phyloP scores from a whole-genome alignment of 1,139 yeast species.

The Pichia sorboxylosa region DNA sequence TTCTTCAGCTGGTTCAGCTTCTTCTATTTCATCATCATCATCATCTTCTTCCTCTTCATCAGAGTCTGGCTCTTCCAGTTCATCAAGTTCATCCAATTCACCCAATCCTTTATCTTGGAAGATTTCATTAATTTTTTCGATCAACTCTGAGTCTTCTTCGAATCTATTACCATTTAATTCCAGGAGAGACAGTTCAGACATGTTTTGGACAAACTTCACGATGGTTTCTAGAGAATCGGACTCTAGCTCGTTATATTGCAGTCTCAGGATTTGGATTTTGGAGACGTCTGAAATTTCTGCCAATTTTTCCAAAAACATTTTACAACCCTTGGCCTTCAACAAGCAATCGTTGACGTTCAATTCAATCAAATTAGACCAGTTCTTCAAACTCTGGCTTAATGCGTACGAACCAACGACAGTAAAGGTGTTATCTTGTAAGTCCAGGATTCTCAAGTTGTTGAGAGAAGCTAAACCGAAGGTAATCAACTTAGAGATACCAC shows the following conservation, averaged over 20 bases:
- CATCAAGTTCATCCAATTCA: slow-evolving; percentile 84
- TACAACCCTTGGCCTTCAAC: slow-evolving; percentile 66
- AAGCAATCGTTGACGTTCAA: slow-evolving; percentile 84
- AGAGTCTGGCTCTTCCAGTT: slow-evolving; percentile 79
- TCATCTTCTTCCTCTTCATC: slow-evolving; percentile 75
- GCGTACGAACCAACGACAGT: slow-evolving; percentile 75
- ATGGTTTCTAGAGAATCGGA: slow-evolving; percentile 49
- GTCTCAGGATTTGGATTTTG: slow-evolving; percentile 46
- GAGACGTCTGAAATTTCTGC: slow-evolving; percentile 26
- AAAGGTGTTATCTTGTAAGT: slow-evolving; percentile 90
- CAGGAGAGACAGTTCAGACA: slow-evolving; percentile 51
- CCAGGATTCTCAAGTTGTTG: slow-evolving; percentile 53
- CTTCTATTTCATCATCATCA: slow-evolving; percentile 37
- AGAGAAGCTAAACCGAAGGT: slow-evolving; percentile 59
- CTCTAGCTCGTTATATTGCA: slow-evolving; percentile 87
- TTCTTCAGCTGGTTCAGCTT: slow-evolving; percentile 37
- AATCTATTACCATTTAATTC: slow-evolving; percentile 92
- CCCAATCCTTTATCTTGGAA: slow-evolving; percentile 71
- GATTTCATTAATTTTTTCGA: slow-evolving; percentile 43
- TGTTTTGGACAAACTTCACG: slow-evolving; percentile 39
- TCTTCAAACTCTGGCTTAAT: slow-evolving; percentile 43
- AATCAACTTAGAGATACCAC: slow-evolving; percentile 70
- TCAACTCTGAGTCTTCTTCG: slow-evolving; percentile 58
- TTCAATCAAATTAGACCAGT: slow-evolving; percentile 55
- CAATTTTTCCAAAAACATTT: slow-evolving; percentile 39